Percentiles rank a stretch among this genome's conserved stretches.
Conservation (phyloP, 2,329 filamentous ascomycete genomes). For the Microdochium trichocladiopsis region DNA sequence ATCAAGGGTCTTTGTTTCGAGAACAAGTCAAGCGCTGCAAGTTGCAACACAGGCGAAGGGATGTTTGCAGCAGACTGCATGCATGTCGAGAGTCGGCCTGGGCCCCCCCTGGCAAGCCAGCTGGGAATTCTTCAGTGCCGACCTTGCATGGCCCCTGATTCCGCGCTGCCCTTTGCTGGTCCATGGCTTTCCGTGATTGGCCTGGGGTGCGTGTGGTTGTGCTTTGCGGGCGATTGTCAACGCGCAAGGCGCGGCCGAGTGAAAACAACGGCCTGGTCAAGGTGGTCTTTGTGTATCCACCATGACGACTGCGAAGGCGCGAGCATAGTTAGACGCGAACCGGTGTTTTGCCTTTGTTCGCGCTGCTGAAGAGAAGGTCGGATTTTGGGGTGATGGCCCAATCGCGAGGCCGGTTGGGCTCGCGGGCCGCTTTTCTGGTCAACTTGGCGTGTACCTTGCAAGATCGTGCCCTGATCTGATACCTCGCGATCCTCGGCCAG, state of each 20-base stretch:
- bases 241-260: neutral
- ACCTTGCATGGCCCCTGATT: neutral
- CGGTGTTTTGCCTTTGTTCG: neutral
- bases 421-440: neutral
- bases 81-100: neutral
- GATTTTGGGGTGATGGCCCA: neutral
- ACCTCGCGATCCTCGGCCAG: neutral
- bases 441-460: neutral
- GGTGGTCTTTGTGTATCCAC: too few relatives aligned
- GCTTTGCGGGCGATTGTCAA: too few relatives aligned
- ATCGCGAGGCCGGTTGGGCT: neutral
- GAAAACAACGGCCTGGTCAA: neutral
- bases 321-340: too few relatives aligned
- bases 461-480: neutral
- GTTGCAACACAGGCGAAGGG: neutral
- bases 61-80: neutral
- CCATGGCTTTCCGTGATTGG: neutral
- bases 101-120: neutral
- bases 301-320: too few relatives aligned
- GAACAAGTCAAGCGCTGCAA: neutral
- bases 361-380: neutral
- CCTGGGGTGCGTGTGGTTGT: too few relatives aligned
- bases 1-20: neutral
- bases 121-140: neutral
- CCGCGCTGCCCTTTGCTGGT: neutral